Evolutionary conservation across 148 eudicot species (phyloP), one percentile per base, ranked within the genome.

Genomic region (Salicornia ramosissima): DNA sequence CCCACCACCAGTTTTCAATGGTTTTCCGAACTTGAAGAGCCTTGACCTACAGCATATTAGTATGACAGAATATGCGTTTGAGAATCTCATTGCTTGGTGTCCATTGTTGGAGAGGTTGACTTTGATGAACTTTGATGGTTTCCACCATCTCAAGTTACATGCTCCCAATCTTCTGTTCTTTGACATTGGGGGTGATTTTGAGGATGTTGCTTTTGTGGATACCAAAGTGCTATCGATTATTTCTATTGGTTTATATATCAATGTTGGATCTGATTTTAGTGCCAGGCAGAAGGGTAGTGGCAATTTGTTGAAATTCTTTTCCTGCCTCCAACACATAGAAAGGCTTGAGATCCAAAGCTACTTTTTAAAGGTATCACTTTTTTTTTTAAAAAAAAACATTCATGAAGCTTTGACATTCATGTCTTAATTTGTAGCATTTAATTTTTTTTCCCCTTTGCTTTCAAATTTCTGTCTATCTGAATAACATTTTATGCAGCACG

Each of bases 1-100:
- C 62, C 83, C 85, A 36, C 87, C 90, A 18, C 9, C 69, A 45
- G 64, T 71, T 30, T 85, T 88, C 67, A 68, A 65, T 53, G 93
- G 93, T 43, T 88, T 90, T 81, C 83, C 67, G 65, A 78, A 73
- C 70, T 83, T 90, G 76, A 88, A 83, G 75, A 88, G 87, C 78
- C 92, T 90, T 70, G 93, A 90, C 82, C 93, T 90, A 76, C 96
- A 88, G 84, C 96, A 90, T 68, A 82, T 90, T 52, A 90, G 90
- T 61, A 76, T 88, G 87, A 84, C 87, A 24, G 93, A 88, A 83
- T 72, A 71, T 74, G 89, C 78, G 24, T 90, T 90, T 72, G 92
- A 90, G 72, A n/a, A 78, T 42, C 56, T 90, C 77, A 82, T 90
- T 62, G 64, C 74, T 49, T 79, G 65, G 25, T 90, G 92, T 71